phyloP scores from a whole-genome alignment of 2,329 filamentous ascomycete species.

The Lojkania enalia region DNA sequence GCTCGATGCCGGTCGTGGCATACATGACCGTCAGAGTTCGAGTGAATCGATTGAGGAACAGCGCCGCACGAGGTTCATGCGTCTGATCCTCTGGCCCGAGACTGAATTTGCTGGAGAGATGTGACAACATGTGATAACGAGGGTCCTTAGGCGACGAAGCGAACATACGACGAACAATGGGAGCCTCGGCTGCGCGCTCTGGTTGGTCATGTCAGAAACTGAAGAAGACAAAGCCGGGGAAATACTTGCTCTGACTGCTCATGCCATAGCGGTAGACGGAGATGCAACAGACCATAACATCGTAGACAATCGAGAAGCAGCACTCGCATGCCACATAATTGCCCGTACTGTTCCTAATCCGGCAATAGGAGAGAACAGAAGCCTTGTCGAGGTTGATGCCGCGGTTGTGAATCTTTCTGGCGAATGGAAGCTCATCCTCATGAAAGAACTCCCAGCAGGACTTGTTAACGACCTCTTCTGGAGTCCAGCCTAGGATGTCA shows the following conservation, averaged over 20 bases:
- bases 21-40: constrained; percentile 84
- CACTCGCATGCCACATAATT: constrained; percentile 81
- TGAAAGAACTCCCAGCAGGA: constrained; percentile 89
- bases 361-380: constrained; percentile 79
- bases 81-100: constrained; percentile 58
- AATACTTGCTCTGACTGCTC: constrained; percentile 73
- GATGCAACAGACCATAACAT: constrained; percentile 83
- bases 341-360: constrained; percentile 68
- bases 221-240: neutral
- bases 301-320: constrained; percentile 85
- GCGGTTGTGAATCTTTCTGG: constrained; percentile 70
- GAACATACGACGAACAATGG: constrained; percentile 77
- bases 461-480: constrained; percentile 72
- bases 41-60: constrained; percentile 86
- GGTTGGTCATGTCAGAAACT: constrained; percentile 4
- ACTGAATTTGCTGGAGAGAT: constrained; percentile 78
- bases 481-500: constrained; percentile 79
- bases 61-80: constrained; percentile 78
- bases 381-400: constrained; percentile 81
- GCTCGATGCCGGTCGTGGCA: constrained; percentile 73
- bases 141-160: constrained; percentile 80
- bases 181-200: constrained; percentile 79
- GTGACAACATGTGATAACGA: constrained; percentile 86
- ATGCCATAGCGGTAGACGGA: constrained; percentile 72
- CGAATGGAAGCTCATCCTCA: constrained; percentile 76